phyloP scores from a whole-genome alignment of 441 rosid genomes.

The Mallotus repandus region DNA sequence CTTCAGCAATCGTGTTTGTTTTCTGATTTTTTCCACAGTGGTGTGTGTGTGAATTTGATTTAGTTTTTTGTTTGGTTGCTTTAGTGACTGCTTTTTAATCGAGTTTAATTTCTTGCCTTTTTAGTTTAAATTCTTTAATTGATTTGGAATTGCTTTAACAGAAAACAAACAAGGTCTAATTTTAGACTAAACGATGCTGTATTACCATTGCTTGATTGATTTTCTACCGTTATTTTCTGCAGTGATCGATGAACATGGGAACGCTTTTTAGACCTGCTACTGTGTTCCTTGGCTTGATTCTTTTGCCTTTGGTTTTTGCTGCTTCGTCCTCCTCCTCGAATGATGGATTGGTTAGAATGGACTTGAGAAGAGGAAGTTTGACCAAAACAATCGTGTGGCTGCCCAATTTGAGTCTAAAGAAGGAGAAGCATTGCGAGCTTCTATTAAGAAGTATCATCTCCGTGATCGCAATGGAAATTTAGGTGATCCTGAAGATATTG shows the following conservation, averaged over 20 bases:
- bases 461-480: constrained; percentile 28
- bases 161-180: not conserved
- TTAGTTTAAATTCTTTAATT: not conserved
- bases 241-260: constrained; percentile 49
- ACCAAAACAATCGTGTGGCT: constrained; percentile 45
- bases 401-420: constrained; percentile 47
- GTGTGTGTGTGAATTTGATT: too few species aligned
- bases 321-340: constrained; percentile 31
- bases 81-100: too few species aligned
- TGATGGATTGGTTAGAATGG: constrained; percentile 61
- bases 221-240: not conserved
- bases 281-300: constrained; percentile 42
- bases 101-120: too few species aligned
- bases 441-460: constrained; percentile 41
- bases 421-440: constrained; percentile 41
- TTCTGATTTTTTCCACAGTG: too few species aligned
- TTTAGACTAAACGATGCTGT: not conserved
- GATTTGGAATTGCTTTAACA: not conserved
- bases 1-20: too few species aligned
- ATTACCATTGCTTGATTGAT: not conserved
- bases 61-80: too few species aligned
- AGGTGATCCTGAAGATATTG: constrained; percentile 49
- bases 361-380: constrained; percentile 62
- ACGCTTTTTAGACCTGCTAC: constrained; percentile 29
- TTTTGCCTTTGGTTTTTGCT: constrained; percentile 45